Conservation (phyloP, 2,329 filamentous ascomycete genomes). For the Diaporthe longicolla region DNA sequence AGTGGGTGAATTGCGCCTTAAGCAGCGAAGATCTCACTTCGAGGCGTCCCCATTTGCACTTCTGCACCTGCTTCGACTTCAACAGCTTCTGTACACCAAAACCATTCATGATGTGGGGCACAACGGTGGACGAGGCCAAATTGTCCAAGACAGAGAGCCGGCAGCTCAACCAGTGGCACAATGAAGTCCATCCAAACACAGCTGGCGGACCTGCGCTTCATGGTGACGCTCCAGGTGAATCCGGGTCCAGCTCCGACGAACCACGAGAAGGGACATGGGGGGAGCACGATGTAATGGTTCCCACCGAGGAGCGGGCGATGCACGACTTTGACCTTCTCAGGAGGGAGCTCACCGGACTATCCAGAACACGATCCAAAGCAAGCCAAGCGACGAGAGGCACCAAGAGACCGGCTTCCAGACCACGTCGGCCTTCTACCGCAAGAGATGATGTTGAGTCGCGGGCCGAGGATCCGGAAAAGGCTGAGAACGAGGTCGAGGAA, state of each 20-base stretch:
- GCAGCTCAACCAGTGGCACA: constrained; percentile 40
- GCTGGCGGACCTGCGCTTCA: neutral
- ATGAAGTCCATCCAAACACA: constrained; percentile 4
- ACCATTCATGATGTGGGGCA: constrained; percentile 37
- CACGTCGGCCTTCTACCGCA: neutral
- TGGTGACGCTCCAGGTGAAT: neutral
- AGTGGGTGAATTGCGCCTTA: neutral
- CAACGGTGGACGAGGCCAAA: constrained; percentile 33
- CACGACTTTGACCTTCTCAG: constrained; percentile 28
- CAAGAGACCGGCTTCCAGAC: constrained; percentile 13
- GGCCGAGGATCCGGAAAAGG: constrained; percentile 38
- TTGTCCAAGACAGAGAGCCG: constrained; percentile 21
- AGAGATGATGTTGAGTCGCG: constrained; percentile 30
- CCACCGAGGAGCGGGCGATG: constrained; percentile 32
- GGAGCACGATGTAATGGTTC: constrained; percentile 36
- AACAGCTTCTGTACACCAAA: neutral
- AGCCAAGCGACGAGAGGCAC: constrained; percentile 32
- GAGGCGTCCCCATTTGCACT: neutral
- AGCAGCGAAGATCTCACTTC: neutral
- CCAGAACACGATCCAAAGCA: constrained; percentile 25
- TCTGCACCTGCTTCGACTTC: neutral
- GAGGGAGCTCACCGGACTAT: constrained; percentile 29
- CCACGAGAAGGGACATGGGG: constrained; percentile 37
- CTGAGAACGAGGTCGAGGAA: constrained; percentile 61
- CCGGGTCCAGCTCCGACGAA: constrained; percentile 18